Evolutionary conservation across 495 filamentous ascomycete genomes (phyloP), one percentile per base, ranked within the genome.

Genomic region (Daldinia bambusicola): DNA sequence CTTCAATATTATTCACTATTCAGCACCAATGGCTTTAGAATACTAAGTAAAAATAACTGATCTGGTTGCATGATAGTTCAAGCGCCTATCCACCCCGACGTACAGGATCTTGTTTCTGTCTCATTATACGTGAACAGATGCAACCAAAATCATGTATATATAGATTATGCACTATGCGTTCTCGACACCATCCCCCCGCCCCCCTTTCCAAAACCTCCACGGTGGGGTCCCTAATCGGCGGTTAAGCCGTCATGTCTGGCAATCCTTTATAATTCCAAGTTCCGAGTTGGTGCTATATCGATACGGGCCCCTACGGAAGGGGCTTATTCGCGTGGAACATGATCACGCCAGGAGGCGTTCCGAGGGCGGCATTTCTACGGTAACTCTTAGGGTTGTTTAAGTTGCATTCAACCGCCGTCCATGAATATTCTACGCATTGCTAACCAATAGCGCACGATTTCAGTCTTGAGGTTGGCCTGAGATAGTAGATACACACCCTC

Each of bases 151-250:
- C 38, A 67, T 55, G 59, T 65, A 68, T 64, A 65, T 64, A 61
- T 68, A 68, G 60, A 72, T 65, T 56, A 72, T 68, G 65, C 70
- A 53, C 37, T 58, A 61, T 68, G 65, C 65, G 64, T 51, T 52
- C 36, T 60, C 40, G 40, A 68, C 60, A 55, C 55, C 60, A 16
- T 55, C 56, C 53, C 50, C 53, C 68, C 60, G 14, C 50, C 61
- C 53, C 50, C 53, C 68, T 18, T 50, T 22, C 13, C 20, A 41
- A 56, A 6, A 22, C 56, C 62, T 34, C 38, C 60, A n/a, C 43
- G 64, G 55, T 58, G 50, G 36, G 36, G 40, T 51, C 32, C 1
- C 31, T 26, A 26, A 59, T 60, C 52, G 70, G 70, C 70, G 62
- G 65, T 65, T 73, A 69, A 53, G 31, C 26, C 41, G n/a, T 65